Base-by-base conservation (phyloP, 2,329 filamentous ascomycete genomes). In the Colletotrichum scovillei region DNA sequence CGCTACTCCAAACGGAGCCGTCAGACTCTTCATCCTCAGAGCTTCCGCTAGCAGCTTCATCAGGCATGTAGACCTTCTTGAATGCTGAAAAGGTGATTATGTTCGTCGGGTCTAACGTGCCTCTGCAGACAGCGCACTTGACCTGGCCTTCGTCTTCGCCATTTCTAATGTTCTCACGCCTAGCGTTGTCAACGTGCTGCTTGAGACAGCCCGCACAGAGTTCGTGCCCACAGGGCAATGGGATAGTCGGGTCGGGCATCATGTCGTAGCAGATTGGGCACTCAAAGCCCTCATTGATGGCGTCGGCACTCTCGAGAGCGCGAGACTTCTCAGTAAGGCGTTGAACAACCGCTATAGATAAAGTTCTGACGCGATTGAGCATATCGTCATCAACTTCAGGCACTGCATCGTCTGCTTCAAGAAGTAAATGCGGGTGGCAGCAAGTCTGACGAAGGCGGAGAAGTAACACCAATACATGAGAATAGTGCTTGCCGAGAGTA, bases 211-310 rank as follows among this genome's bases (percentile, higher is more conserved):
- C 92, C 1, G 88, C 85, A 81, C 95, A 98, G 28, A 91, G 91
- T 73, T 92, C 90, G 78, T 98, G 95, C 2, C 95, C 95, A 78
- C 95, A 98, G 1, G 94, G 94, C 64, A 94, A 87, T 95, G 92
- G 75, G 97, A 94, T 3, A 89, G 89, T 0, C 94, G 93, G 74
- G 24, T 95, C 95, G 16, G 89, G 86, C 7, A 92, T 90, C 2
- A 87, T 91, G 78, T 98, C 95, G 72, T 93, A 92, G 80, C 95
- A 98, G 24, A 97, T 91, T 0, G 94, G 94, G 78, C 95, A 97
- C 79, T 95, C 92, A 63, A 96, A 94, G 2, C 86, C 88, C 63
- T 72, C 57, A 52, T 72, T 69, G 22, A 72, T 68, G 46, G 72
- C 68, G 1, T 91, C 86, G 1, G 81, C 80, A 1, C 78, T 80